Base-by-base conservation (phyloP, 176 grass and related monocot genomes). In the Pharus latifolius region DNA sequence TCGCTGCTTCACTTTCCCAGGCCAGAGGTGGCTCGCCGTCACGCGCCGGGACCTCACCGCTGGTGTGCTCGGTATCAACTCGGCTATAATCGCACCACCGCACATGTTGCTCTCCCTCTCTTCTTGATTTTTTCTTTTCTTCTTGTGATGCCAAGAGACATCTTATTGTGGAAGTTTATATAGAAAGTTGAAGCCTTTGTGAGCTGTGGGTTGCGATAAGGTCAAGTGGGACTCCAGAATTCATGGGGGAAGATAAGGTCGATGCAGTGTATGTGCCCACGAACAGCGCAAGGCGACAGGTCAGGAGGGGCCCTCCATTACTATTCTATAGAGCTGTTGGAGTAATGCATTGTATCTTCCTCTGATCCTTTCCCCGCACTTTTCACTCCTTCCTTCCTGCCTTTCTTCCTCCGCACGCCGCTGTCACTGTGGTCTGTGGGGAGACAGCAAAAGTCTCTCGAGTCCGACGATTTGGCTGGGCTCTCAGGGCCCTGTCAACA, bases 21-120 rank as follows among this genome's bases (percentile, higher is more conserved):
- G 70, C 80, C 65, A 83, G 52, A 80, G 45, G 48, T 73, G 42
- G 29, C 37, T 30, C 28, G 53, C 14, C 60, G 75, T 49, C n/a
- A 35, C 81, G n/a, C 74, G 71, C 14, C 84, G 57, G 35, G 17
- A 17, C 32, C 35, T 9, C 35, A 9, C 35, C 40, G 63, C 49
- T 56, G 75, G 84, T 13, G 70, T 5, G 44, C 26, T 61, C 23
- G 83, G 82, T 4, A 87, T 96, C 20, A 90, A 49, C 62, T 87
- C 84, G 17, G 81, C 79, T 0, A 96, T 88, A 48, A 96, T 96
- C 65, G 87, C 87, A 29, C 91, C 91, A 0, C 91, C 91, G 6
- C 91, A 96, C 87, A 96, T 96, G 23, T 63, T 69, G 49, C 5
- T 6, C 4, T 5, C 0, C 32, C 12, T 18, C 28, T 24, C 11